These are phyloP conservation scores for Juglanconis sp. DNA, from an alignment of 2,329 filamentous ascomycete species.

Conservation along the genomic window DNA sequence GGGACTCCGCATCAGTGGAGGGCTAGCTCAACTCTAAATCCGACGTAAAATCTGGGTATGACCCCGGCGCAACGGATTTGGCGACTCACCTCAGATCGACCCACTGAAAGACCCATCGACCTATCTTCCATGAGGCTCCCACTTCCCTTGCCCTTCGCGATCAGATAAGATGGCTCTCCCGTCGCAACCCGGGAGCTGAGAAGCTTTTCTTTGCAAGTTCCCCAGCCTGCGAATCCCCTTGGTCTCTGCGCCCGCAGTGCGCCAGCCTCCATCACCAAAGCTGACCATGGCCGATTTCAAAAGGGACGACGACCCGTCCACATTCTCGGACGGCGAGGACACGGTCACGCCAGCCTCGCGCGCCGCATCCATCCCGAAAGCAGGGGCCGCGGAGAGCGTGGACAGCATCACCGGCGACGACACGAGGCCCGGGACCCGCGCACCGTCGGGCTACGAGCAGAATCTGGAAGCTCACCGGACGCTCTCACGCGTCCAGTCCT, in stretches of 20 bases:
- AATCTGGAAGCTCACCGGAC: background rate
- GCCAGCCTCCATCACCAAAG: no score
- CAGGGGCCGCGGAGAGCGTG: background rate
- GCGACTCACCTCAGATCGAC: background rate
- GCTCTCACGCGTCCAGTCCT: conserved; percentile 5
- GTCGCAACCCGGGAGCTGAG: background rate
- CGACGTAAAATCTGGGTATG: background rate
- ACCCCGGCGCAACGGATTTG: no score
- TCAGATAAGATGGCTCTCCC: background rate
- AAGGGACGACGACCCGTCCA: background rate
- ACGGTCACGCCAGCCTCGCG: conserved; percentile 4
- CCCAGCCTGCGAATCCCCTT: background rate
- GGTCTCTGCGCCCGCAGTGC: background rate
- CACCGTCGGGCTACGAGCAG: background rate
- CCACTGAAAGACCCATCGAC: background rate
- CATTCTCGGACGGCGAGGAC: background rate
- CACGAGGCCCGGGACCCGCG: background rate
- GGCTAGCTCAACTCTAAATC: background rate
- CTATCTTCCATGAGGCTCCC: background rate
- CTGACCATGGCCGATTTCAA: background rate
- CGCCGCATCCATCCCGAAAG: background rate
- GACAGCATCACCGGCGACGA: background rate
- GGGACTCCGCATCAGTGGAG: background rate
- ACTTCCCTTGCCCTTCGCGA: background rate
- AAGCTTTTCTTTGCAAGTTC: background rate